phyloP scores from a whole-genome alignment of 1,139 yeast genomes.

The Taiozyma onychis region DNA sequence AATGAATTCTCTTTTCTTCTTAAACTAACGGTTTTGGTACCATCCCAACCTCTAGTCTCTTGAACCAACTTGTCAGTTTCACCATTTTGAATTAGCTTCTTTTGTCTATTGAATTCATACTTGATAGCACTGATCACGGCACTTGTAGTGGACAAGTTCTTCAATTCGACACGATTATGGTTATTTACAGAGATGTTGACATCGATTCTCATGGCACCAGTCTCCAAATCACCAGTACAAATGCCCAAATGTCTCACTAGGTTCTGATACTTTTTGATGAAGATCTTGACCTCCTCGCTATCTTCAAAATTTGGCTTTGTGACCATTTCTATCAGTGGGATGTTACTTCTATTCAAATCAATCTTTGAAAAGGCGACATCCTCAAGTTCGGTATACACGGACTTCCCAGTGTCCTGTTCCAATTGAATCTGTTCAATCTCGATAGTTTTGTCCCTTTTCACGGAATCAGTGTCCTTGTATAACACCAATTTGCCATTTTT shows the following conservation, averaged over 20 bases:
- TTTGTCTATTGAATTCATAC: slow-evolving; percentile 72
- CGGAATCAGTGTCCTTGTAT: slow-evolving; percentile 46
- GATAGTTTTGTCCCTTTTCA: slow-evolving; percentile 37
- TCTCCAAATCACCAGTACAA: slow-evolving; percentile 86
- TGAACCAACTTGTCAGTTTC: slow-evolving; percentile 36
- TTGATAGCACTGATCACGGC: slow-evolving; percentile 75
- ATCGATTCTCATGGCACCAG: slow-evolving; percentile 94
- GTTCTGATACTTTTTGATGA: slow-evolving; percentile 75
- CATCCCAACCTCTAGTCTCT: slow-evolving; percentile 95
- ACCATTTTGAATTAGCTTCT: slow-evolving; percentile 32
- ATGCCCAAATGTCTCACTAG: slow-evolving; percentile 63
- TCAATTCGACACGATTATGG: slow-evolving; percentile 75
- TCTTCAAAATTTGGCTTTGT: slow-evolving; percentile 81
- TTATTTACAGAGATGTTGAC: slow-evolving; percentile 79
- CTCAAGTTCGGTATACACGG: slow-evolving; percentile 46
- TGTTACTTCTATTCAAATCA: slow-evolving; percentile 80
- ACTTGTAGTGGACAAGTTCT: slow-evolving; percentile 79
- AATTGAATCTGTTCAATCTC: slow-evolving; percentile 72
- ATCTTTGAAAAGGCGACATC: slow-evolving; percentile 37
- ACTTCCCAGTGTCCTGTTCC: slow-evolving; percentile 93
- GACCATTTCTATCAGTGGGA: slow-evolving; percentile 85
- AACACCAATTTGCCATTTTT: slow-evolving; percentile 53
- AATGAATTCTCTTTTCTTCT: slow-evolving; percentile 77
- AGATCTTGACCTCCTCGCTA: slow-evolving; percentile 66
- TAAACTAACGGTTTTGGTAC: slow-evolving; percentile 53